These are phyloP conservation scores for Ceratocystis cacaofunesta DNA, from an alignment of 2,329 filamentous ascomycete species.

Conservation along the genomic window DNA sequence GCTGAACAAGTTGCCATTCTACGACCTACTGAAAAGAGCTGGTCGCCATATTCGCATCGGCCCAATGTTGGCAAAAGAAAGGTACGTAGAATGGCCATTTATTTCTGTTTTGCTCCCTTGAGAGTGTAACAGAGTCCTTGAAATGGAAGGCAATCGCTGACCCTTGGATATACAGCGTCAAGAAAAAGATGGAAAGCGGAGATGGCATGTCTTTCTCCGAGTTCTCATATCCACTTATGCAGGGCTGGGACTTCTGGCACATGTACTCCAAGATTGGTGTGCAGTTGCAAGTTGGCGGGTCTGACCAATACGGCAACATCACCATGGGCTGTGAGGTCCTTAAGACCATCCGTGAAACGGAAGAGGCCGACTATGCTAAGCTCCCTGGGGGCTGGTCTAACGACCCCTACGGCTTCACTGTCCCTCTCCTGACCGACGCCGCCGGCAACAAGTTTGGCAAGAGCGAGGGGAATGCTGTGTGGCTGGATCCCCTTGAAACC, in stretches of 20 bases:
- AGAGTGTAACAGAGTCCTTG: not conserved
- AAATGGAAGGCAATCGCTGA: conserved; percentile 19
- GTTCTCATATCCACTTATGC: conserved; percentile 82
- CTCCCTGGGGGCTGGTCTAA: conserved; percentile 31
- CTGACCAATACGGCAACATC: conserved; percentile 95
- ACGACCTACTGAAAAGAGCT: conserved; percentile 61
- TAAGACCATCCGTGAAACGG: conserved; percentile 51
- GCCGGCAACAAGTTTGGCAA: conserved; percentile 89
- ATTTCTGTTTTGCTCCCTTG: not conserved
- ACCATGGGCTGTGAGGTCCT: conserved; percentile 75
- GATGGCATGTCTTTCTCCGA: conserved; percentile 91
- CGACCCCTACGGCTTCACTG: conserved; percentile 71
- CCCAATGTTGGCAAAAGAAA: conserved; percentile 76
- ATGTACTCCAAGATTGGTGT: conserved; percentile 53
- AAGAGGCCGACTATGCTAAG: conserved; percentile 31
- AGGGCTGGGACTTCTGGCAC: conserved; percentile 94
- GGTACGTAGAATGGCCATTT: conserved; percentile 38
- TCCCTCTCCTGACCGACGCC: conserved; percentile 73
- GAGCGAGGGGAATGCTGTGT: conserved; percentile 82
- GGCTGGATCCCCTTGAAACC: conserved; percentile 74
- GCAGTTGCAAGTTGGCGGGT: conserved; percentile 83
- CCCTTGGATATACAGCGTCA: conserved; percentile 37
- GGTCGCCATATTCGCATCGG: conserved; percentile 64
- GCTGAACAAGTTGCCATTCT: conserved; percentile 56
- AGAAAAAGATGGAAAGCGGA: conserved; percentile 65